Base-by-base conservation (phyloP, 2,329 filamentous ascomycete genomes). In the Cytospora piceae region DNA sequence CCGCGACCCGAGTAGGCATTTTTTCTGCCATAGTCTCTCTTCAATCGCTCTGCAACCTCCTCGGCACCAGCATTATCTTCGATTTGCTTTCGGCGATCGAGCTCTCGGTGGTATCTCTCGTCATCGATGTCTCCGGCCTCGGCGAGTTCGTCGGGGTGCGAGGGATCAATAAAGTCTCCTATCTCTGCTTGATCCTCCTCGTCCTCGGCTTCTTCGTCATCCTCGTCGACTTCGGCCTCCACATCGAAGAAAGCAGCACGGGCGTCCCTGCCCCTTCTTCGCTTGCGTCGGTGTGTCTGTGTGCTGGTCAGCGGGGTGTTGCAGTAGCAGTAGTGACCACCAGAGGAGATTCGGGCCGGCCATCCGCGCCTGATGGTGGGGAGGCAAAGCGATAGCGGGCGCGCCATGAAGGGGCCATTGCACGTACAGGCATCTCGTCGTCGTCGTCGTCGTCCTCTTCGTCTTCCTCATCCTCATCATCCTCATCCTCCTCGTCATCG, bases 181-280 rank as follows among this genome's bases (percentile, higher is more conserved):
- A 89, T 87, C 71, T 90, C 93, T 71, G 93, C 89, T 66, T 92
- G 88, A 63, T 96, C 93, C 71, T 96, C 93, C 71, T 97, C 94
- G 60, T 96, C 93, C 70, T 96, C 93, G 68, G 92, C 91, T 70
- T 86, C 90, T 71, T 93, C 91, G 72, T 97, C 93, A 72, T 96
- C 93, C 69, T 96, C 95, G 74, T 98, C 95, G 71, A 99, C 95
- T 80, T 97, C 95, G 76, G 95, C 95, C 83, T 99, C 95, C 74
- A 94, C 92, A 87, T 99, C 95, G 80, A 99, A 89, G 87, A 97
- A 97, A 73, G 90, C 89, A 72, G 92, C 92, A 69, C 92, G 87
- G 70, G 86, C 85, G 70, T 91, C 88, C 60, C 74, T 74, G 55
- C 61, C 55, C 76, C 87, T 87, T 76, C 89, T 90, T 65, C 94